Conservation (phyloP, 805 yeast species). For the Starmerella stellata region DNA sequence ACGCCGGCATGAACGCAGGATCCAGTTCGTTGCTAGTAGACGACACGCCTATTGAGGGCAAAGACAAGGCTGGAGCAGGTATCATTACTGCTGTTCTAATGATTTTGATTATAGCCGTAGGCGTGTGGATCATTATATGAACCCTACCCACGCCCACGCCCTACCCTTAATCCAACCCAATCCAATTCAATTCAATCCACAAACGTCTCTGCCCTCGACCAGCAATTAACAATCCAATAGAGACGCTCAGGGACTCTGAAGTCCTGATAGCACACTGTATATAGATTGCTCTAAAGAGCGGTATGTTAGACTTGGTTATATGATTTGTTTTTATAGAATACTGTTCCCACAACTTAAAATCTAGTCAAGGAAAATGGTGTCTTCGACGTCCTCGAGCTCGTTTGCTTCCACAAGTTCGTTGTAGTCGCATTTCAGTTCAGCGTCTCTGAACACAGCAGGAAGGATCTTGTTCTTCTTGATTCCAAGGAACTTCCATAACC, state of each 20-base stretch:
- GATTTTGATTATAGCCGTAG: slow-evolving; percentile 41
- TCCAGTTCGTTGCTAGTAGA: slow-evolving; percentile 12
- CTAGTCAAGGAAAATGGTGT: slow-evolving; percentile 17
- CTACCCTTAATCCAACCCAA: too few species aligned
- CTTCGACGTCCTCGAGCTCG: slow-evolving; percentile 29
- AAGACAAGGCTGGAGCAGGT: slow-evolving; percentile 82
- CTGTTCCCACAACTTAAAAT: neutral
- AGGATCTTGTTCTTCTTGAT: slow-evolving; percentile 38
- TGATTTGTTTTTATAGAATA: too few species aligned
- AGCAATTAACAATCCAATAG: too few species aligned
- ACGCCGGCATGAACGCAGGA: slow-evolving; percentile 40
- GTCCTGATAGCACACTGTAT: too few species aligned
- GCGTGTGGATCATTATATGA: slow-evolving; percentile 49
- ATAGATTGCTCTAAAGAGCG: too few species aligned
- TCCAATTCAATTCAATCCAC: too few species aligned
- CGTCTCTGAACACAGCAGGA: slow-evolving; percentile 69
- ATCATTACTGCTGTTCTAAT: slow-evolving; percentile 61
- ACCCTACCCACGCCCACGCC: neutral
- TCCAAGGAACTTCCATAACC: slow-evolving; percentile 58
- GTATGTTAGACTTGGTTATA: too few species aligned
- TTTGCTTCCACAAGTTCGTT: slow-evolving; percentile 69
- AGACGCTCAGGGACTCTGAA: too few species aligned
- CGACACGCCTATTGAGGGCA: slow-evolving; percentile 29
- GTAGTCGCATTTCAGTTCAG: slow-evolving; percentile 71
- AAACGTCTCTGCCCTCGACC: too few species aligned